Evolutionary conservation across 495 filamentous ascomycete species (phyloP).

Genomic region (Aspergillus ostianus): DNA sequence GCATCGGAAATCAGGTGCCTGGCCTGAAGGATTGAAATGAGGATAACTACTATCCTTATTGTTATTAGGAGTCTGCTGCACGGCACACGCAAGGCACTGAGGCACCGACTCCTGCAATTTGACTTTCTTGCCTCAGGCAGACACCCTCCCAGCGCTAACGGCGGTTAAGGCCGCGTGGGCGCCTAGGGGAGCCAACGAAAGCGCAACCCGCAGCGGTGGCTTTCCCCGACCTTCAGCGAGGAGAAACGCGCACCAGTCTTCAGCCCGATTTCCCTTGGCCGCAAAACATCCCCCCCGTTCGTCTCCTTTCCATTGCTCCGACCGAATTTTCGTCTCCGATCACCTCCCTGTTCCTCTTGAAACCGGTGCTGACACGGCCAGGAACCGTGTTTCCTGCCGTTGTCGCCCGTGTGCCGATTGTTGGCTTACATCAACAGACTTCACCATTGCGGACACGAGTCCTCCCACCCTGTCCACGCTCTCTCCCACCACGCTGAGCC

Average conservation of each 20-base stretch:
- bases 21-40: too few relatives aligned
- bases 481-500: constrained; percentile 7
- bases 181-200: constrained; percentile 21
- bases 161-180: constrained; percentile 22
- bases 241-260: constrained; percentile 21
- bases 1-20: too few relatives aligned
- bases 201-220: constrained; percentile 16
- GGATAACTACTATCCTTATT: too few relatives aligned
- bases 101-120: too few relatives aligned
- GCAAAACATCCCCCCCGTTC: constrained; percentile 7
- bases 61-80: too few relatives aligned
- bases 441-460: constrained; percentile 9
- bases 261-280: constrained; percentile 7
- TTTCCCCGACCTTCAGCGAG: constrained; percentile 18
- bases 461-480: constrained; percentile 5
- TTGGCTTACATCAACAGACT: constrained; percentile 19
- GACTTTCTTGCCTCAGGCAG: too few relatives aligned
- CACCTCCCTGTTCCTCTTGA: constrained; percentile 10
- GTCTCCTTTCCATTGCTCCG: constrained; percentile 12
- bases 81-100: too few relatives aligned
- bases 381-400: constrained; percentile 26
- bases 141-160: constrained; percentile 16
- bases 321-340: constrained; percentile 7
- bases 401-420: constrained; percentile 18
- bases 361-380: constrained; percentile 24